Evolutionary conservation across 345 rosid genomes (phyloP).

Genomic region (Cardamine chenopodiifolia): DNA sequence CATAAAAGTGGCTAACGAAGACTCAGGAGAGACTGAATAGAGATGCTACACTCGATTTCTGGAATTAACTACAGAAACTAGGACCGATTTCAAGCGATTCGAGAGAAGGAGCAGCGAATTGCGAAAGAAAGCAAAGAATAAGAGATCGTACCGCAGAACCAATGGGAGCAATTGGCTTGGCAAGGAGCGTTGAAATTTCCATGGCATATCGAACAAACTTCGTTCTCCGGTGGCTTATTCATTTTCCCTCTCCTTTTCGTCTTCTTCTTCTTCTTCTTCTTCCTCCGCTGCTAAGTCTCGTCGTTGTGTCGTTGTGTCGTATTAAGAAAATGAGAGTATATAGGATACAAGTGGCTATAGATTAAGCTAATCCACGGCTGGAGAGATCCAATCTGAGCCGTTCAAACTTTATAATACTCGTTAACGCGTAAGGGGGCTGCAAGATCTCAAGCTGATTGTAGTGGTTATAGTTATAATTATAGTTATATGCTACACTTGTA

Average conservation of each 20-base stretch:
- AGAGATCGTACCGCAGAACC: slow-evolving; percentile 69
- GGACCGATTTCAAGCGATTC: not conserved
- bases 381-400: slow-evolving; percentile 11
- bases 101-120: not conserved
- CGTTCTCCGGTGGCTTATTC: slow-evolving; percentile 72
- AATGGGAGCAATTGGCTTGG: slow-evolving; percentile 89
- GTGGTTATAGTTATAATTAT: too few species aligned
- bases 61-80: not conserved
- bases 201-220: slow-evolving; percentile 78
- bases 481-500: too few species aligned
- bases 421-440: not conserved
- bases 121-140: not conserved
- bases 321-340: not conserved
- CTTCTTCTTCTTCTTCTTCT: not conserved
- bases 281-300: not conserved
- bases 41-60: not conserved
- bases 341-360: not conserved
- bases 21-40: not conserved
- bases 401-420: not conserved
- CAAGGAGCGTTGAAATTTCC: slow-evolving; percentile 68
- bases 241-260: slow-evolving; percentile 19
- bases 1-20: not conserved
- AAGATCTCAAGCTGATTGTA: too few species aligned
- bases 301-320: not conserved
- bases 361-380: not conserved